Evolutionary conservation across 2,329 filamentous ascomycete species (phyloP).

Genomic region (Sporothrix humicola): DNA sequence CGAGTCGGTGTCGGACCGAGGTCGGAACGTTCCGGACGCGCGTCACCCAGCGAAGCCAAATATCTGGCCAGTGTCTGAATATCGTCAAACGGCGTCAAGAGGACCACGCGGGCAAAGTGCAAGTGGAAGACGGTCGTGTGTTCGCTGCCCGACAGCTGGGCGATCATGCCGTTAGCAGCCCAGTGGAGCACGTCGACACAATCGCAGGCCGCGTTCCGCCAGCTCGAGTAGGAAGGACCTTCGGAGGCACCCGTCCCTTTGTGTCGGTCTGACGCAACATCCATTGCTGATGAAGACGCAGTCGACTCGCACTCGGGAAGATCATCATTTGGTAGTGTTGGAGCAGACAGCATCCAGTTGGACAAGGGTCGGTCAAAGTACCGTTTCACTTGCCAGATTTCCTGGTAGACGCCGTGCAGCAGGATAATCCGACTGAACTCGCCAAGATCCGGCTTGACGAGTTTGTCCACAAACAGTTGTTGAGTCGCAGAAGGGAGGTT

Average conservation of each 20-base stretch:
- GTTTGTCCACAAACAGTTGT: constrained; percentile 18
- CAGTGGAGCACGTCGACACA: constrained; percentile 62
- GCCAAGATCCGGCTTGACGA: constrained; percentile 15
- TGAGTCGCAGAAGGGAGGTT: not conserved
- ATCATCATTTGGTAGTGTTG: not conserved
- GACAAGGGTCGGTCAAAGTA: constrained; percentile 14
- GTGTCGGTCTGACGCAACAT: not conserved
- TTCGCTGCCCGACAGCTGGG: constrained; percentile 56
- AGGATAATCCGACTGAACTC: constrained; percentile 13
- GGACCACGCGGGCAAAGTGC: constrained; percentile 58
- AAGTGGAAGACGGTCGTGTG: constrained; percentile 62
- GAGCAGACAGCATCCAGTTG: not conserved
- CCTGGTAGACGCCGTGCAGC: constrained; percentile 19
- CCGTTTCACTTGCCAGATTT: constrained; percentile 24
- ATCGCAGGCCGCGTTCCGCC: constrained; percentile 10
- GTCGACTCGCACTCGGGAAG: not conserved
- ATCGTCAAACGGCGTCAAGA: constrained; percentile 56
- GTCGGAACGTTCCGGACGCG: not conserved
- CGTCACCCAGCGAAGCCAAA: constrained; percentile 38
- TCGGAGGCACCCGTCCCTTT: not conserved
- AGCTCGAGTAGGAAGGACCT: not conserved
- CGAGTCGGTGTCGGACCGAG: not conserved
- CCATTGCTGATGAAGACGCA: not conserved
- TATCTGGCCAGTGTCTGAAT: constrained; percentile 52
- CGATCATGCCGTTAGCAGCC: constrained; percentile 59